These are phyloP conservation scores for Westerdykella ornata DNA, from an alignment of 2,329 filamentous ascomycete species.

Conservation along the genomic window DNA sequence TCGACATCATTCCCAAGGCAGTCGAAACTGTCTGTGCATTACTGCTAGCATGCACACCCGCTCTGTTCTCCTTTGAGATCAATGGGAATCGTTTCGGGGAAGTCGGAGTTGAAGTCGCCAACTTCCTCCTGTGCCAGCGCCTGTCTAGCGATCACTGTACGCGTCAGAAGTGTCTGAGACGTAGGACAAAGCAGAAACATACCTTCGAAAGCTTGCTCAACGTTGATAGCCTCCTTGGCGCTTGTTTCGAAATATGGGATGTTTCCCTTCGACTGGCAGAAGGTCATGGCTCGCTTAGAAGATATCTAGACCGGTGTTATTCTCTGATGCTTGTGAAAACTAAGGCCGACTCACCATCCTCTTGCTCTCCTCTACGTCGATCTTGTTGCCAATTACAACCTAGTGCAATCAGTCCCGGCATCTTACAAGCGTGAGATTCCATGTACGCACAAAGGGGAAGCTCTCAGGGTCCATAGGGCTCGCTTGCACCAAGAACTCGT, in stretches of 20 bases:
- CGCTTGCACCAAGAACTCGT: conserved; percentile 96
- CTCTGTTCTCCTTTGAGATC: conserved; percentile 90
- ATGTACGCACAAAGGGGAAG: conserved; percentile 79
- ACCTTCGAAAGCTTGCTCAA: conserved; percentile 76
- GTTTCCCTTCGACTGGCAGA: conserved; percentile 93
- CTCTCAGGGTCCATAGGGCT: conserved; percentile 93
- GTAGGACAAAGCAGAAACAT: conserved; percentile 8
- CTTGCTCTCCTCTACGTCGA: conserved; percentile 97
- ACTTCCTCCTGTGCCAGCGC: conserved; percentile 95
- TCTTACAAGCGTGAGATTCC: background rate
- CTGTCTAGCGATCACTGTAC: conserved; percentile 84
- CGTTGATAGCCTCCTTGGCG: conserved; percentile 97
- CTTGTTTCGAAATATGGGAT: conserved; percentile 99
- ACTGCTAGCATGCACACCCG: conserved; percentile 74
- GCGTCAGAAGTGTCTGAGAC: conserved; percentile 3
- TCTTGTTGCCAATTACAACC: conserved; percentile 98
- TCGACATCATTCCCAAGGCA: background rate
- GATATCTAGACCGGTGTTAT: conserved; percentile 58
- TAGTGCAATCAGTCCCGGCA: conserved; percentile 35
- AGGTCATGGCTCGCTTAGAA: conserved; percentile 91
- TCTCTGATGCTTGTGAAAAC: conserved; percentile 7
- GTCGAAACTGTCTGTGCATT: background rate
- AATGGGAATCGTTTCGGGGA: conserved; percentile 97
- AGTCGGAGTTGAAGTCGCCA: conserved; percentile 95
- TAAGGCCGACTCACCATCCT: conserved; percentile 58